These are phyloP conservation scores for Aspergillus hancockii DNA, from an alignment of 495 filamentous ascomycete species.

Conservation along the genomic window DNA sequence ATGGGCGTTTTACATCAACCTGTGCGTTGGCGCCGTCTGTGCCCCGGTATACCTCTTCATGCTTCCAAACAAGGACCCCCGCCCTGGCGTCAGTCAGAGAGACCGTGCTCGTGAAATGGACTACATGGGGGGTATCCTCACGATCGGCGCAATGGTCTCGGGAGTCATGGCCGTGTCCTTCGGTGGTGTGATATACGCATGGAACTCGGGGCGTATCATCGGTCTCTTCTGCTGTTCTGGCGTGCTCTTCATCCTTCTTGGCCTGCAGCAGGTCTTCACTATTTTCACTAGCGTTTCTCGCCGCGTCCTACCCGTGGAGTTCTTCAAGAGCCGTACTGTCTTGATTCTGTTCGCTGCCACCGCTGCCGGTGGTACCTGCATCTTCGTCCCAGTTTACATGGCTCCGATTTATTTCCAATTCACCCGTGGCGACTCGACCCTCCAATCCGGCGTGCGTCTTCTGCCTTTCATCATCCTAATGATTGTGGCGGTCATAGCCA, in stretches of 20 bases:
- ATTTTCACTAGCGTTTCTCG: constrained; percentile 42
- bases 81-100: neutral
- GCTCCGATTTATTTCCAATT: constrained; percentile 53
- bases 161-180: no score
- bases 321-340: constrained; percentile 42
- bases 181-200: constrained; percentile 27
- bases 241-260: constrained; percentile 42
- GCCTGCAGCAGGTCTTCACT: neutral
- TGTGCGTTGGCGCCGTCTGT: no score
- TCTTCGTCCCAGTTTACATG: constrained; percentile 49
- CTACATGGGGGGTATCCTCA: no score
- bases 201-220: constrained; percentile 50
- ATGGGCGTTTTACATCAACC: constrained; percentile 54
- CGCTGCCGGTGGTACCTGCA: constrained; percentile 20
- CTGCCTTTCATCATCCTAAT: constrained; percentile 27
- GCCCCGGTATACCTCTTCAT: constrained; percentile 58
- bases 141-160: constrained; percentile 27
- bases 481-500: constrained; percentile 37
- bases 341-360: constrained; percentile 48
- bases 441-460: constrained; percentile 39
- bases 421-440: constrained; percentile 31
- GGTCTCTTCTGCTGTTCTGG: constrained; percentile 48
- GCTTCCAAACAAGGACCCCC: no score
- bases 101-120: no score
- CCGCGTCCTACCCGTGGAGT: constrained; percentile 55